phyloP scores from a whole-genome alignment of 495 filamentous ascomycete species.

The Penicillium cinerascens region DNA sequence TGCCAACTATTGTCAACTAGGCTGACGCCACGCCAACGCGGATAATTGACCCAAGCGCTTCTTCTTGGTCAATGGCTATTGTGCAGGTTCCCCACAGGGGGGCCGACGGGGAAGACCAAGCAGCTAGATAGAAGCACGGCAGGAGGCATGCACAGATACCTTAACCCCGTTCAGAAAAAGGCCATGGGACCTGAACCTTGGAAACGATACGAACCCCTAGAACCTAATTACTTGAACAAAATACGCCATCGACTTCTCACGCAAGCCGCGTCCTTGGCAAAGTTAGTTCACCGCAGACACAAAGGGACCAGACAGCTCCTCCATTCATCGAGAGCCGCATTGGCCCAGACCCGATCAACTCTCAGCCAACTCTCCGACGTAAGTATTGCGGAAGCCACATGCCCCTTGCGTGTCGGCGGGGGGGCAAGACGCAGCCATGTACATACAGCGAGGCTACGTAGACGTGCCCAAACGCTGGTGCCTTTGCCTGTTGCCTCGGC shows the following conservation, averaged over 20 bases:
- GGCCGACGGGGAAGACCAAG: not conserved
- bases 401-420: constrained; percentile 15
- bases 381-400: not conserved
- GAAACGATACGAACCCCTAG: not conserved
- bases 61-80: not conserved
- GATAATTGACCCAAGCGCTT: not conserved
- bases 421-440: constrained; percentile 5
- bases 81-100: not conserved
- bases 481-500: not conserved
- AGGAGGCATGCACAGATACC: not conserved
- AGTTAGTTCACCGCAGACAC: not conserved
- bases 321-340: constrained; percentile 7
- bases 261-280: not conserved
- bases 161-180: not conserved
- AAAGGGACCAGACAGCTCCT: not conserved
- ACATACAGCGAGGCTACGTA: not conserved
- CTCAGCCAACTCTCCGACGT: not conserved
- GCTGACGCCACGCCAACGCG: constrained; percentile 2
- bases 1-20: constrained; percentile 6
- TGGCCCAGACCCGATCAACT: not conserved
- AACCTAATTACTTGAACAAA: not conserved
- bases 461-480: not conserved
- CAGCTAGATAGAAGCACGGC: not conserved
- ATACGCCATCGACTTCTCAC: not conserved
- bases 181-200: not conserved